phyloP scores from a whole-genome alignment of 495 filamentous ascomycete species.

The Delitschia confertaspora region DNA sequence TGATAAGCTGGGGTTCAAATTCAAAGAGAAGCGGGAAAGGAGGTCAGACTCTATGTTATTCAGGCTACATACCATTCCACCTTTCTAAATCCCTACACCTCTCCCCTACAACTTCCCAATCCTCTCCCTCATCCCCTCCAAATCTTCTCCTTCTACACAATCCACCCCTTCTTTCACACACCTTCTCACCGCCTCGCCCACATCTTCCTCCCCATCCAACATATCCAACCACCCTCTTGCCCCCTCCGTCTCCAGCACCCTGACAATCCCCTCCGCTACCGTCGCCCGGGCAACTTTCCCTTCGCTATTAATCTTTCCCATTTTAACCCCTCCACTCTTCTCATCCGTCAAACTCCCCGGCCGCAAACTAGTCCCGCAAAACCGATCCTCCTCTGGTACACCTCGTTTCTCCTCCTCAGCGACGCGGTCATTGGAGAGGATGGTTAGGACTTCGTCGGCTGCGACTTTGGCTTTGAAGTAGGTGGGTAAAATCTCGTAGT shows the following conservation, averaged over 20 bases:
- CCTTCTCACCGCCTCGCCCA: constrained; percentile 56
- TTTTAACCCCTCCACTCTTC: constrained; percentile 45
- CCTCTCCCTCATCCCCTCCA: constrained; percentile 38
- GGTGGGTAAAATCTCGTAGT: constrained; percentile 46
- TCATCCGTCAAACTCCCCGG: constrained; percentile 57
- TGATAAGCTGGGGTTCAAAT: no score
- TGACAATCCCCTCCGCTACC: constrained; percentile 60
- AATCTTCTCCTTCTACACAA: constrained; percentile 57
- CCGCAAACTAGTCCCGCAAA: constrained; percentile 57
- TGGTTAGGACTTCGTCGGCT: constrained; percentile 64
- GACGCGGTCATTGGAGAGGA: constrained; percentile 39
- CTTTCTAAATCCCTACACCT: no score
- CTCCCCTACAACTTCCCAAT: constrained; percentile 33
- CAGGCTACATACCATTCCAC: no score
- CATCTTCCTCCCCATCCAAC: constrained; percentile 48
- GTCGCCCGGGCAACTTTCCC: constrained; percentile 56
- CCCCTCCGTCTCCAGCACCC: constrained; percentile 52
- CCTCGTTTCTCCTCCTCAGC: constrained; percentile 29
- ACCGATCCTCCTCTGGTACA: constrained; percentile 36
- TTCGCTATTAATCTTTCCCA: constrained; percentile 53
- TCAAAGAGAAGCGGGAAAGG: no score
- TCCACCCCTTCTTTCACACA: constrained; percentile 55
- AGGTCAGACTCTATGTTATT: no score
- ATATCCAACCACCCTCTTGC: constrained; percentile 56
- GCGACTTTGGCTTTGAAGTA: constrained; percentile 70